Conservation (phyloP, 2,329 filamentous ascomycete species). For the Aureobasidium sp. region DNA sequence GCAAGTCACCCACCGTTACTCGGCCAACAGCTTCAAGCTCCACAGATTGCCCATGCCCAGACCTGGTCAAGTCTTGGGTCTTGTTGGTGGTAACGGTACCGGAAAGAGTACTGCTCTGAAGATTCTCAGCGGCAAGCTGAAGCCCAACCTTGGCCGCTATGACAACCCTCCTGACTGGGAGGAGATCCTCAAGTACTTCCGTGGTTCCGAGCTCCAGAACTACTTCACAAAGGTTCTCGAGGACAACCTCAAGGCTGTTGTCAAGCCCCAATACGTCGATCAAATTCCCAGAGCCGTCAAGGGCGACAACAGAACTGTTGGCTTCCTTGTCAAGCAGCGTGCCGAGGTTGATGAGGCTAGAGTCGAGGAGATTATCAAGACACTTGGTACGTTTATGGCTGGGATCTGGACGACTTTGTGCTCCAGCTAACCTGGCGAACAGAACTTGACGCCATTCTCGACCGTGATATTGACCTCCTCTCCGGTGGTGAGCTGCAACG, state of each 20-base stretch:
- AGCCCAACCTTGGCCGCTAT: constrained; percentile 91
- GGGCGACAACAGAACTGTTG: constrained; percentile 66
- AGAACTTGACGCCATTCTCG: constrained; percentile 83
- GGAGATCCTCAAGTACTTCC: constrained; percentile 96
- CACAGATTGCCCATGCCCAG: constrained; percentile 93
- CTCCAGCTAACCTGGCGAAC: constrained; percentile 10
- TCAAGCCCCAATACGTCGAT: constrained; percentile 99
- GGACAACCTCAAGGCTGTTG: constrained; percentile 93
- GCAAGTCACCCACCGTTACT: constrained; percentile 96
- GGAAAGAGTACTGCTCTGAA: constrained; percentile 99
- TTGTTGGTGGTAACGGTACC: constrained; percentile 99
- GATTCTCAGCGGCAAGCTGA: constrained; percentile 96
- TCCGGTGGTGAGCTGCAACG: constrained; percentile 98
- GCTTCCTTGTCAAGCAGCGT: constrained; percentile 68
- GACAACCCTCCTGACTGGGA: constrained; percentile 99
- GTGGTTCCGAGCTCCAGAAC: constrained; percentile 95
- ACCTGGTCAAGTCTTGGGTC: constrained; percentile 87
- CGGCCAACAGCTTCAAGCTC: constrained; percentile 99
- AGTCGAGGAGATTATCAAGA: constrained; percentile 69
- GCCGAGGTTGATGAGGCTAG: constrained; percentile 63
- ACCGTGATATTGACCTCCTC: constrained; percentile 81
- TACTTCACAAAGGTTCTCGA: constrained; percentile 99
- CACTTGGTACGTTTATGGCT: constrained; percentile 48
- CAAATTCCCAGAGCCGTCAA: constrained; percentile 93
- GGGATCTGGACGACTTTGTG: background rate